A percentile compares a stretch with the other conserved stretches of the same genome.
Evolutionary conservation across 2,329 filamentous ascomycete species (phyloP).

Genomic region (Daldinia sp.): DNA sequence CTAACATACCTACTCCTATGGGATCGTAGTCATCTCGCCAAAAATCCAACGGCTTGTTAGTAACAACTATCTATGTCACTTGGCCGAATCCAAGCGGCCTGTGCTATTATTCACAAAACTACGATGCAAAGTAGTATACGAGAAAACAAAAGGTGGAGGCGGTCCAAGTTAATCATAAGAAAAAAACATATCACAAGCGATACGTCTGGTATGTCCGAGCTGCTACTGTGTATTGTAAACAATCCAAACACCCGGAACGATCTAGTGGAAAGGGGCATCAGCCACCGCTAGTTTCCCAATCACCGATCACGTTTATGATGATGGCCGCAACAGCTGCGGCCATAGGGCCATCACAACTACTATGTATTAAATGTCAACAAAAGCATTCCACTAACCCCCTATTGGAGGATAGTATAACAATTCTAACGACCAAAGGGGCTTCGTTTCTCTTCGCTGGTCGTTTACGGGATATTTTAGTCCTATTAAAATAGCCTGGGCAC

Average conservation of each 20-base stretch:
- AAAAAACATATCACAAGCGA: no score
- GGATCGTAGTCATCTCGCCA: conserved; percentile 31
- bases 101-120: conserved; percentile 3
- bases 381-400: conserved; percentile 26
- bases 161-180: not conserved
- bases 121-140: conserved; percentile 19
- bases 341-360: conserved; percentile 24
- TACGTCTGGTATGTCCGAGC: not conserved
- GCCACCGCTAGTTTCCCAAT: conserved; percentile 41
- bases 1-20: conserved; percentile 15
- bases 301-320: conserved; percentile 23
- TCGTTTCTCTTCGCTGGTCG: conserved; percentile 16
- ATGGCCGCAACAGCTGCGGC: conserved; percentile 37
- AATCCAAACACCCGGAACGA: conserved; percentile 2
- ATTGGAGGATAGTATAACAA: conserved; percentile 27
- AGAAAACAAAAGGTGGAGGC: conserved; percentile 13
- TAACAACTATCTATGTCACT: conserved; percentile 12
- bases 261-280: conserved; percentile 25
- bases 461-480: conserved; percentile 30
- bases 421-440: conserved; percentile 10
- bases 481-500: conserved; percentile 31
- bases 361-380: conserved; percentile 13
- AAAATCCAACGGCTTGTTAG: conserved; percentile 21
- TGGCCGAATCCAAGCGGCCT: conserved; percentile 18
- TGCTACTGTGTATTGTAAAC: conserved; percentile 9